Conservation (phyloP, 768 basidiomycete genomes). For the Boletellus ananiceps region DNA sequence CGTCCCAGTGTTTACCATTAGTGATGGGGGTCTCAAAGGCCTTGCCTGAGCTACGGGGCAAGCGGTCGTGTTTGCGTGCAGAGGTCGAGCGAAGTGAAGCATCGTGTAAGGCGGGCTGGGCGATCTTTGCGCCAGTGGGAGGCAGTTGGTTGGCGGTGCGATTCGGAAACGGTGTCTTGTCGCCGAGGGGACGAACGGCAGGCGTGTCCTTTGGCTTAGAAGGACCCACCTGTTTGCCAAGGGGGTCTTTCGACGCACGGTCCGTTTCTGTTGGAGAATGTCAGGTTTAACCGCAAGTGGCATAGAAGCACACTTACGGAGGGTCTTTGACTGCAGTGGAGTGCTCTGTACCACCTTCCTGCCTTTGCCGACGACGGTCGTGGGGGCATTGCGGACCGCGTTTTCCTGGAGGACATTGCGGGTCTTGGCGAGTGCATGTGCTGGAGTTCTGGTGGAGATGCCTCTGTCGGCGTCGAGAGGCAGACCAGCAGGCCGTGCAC, state of each 20-base stretch:
- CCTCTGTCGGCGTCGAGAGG: slow-evolving; percentile 26
- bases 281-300: not conserved
- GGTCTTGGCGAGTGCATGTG: slow-evolving; percentile 39
- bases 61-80: slow-evolving; percentile 56
- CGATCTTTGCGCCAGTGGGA: slow-evolving; percentile 34
- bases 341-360: slow-evolving; percentile 38
- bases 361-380: slow-evolving; percentile 44
- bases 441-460: slow-evolving; percentile 49
- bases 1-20: slow-evolving; percentile 70
- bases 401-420: slow-evolving; percentile 47
- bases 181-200: slow-evolving; percentile 50
- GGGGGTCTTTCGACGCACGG: slow-evolving; percentile 15
- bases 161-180: slow-evolving; percentile 77
- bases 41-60: slow-evolving; percentile 46
- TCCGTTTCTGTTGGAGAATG: slow-evolving; percentile 16
- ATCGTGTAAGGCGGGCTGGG: slow-evolving; percentile 38
- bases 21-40: slow-evolving; percentile 65
- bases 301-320: slow-evolving; percentile 21
- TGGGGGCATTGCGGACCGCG: slow-evolving; percentile 34
- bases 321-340: slow-evolving; percentile 29
- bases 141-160: slow-evolving; percentile 36
- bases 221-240: slow-evolving; percentile 26
- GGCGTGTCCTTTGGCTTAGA: slow-evolving; percentile 24
- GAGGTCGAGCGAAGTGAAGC: slow-evolving; percentile 61
- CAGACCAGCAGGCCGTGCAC: slow-evolving; percentile 21